These are phyloP conservation scores for Spinacia oleracea DNA, from an alignment of 179 eudicot genomes.

Conservation along the genomic window DNA sequence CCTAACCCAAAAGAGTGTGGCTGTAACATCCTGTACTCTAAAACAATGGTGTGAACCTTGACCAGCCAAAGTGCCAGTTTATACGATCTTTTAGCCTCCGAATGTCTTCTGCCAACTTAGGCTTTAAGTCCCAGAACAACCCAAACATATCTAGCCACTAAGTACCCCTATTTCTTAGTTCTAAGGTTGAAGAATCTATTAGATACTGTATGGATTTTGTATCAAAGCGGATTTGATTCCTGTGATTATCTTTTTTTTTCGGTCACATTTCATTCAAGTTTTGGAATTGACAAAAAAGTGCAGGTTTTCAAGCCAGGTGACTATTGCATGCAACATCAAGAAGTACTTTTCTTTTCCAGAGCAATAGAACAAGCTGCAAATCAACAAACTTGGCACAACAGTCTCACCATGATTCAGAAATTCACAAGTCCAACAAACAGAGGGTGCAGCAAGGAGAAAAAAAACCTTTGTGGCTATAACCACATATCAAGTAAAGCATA, in stretches of 20 bases:
- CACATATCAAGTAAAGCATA: slow-evolving; percentile 21
- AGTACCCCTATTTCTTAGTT: background rate
- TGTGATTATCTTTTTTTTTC: no score
- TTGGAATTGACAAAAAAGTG: background rate
- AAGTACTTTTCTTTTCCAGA: background rate
- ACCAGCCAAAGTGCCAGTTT: background rate
- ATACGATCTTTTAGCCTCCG: background rate
- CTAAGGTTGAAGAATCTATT: background rate
- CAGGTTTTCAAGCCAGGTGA: background rate
- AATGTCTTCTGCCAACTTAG: background rate
- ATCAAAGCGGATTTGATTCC: background rate
- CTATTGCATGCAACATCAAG: background rate
- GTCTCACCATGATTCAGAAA: slow-evolving; percentile 1
- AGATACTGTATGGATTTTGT: background rate
- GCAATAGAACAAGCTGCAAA: background rate
- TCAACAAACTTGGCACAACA: background rate
- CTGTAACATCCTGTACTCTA: background rate
- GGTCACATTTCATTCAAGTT: background rate
- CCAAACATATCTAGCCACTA: background rate
- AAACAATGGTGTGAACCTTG: background rate
- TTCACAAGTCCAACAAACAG: background rate
- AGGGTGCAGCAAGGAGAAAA: background rate
- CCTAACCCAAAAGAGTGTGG: background rate
- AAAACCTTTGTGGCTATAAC: background rate
- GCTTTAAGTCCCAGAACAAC: background rate